Evolutionary conservation across 768 basidiomycete species (phyloP).

Genomic region (Mycena sanguinolenta): DNA sequence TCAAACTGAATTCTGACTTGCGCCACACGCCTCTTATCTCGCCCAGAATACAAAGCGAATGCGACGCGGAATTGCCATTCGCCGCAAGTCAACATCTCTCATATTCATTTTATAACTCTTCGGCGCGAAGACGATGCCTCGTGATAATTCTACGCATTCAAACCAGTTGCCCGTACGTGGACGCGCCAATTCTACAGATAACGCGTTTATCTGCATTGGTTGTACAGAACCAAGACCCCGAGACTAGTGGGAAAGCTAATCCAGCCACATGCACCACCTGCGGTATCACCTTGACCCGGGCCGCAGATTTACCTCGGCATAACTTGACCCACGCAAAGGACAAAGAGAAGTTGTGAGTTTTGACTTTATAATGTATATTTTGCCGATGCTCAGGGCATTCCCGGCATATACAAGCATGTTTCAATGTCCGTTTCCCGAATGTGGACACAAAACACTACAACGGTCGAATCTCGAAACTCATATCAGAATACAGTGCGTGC

Average conservation of each 20-base stretch:
- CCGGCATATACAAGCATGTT: constrained; percentile 40
- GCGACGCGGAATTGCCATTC: not conserved
- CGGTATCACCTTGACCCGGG: constrained; percentile 24
- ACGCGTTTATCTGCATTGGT: constrained; percentile 14
- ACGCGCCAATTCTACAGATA: constrained; percentile 21
- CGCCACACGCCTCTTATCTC: constrained; percentile 31
- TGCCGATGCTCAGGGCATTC: not conserved
- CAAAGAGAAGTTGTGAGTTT: constrained; percentile 36
- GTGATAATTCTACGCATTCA: constrained; percentile 3
- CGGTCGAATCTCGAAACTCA: constrained; percentile 51
- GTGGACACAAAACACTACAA: constrained; percentile 47
- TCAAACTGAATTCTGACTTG: constrained; percentile 18
- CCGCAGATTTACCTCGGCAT: constrained; percentile 33
- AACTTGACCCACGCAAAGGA: constrained; percentile 35
- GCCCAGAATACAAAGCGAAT: constrained; percentile 15
- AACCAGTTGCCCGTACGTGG: constrained; percentile 11
- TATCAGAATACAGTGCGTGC: constrained; percentile 46
- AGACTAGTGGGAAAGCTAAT: constrained; percentile 6
- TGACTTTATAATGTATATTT: not conserved
- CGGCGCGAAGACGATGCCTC: constrained; percentile 10
- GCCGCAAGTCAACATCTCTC: not conserved
- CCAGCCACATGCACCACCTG: constrained; percentile 29
- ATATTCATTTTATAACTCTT: not conserved
- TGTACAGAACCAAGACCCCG: constrained; percentile 19
- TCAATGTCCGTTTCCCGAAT: constrained; percentile 44